Evolutionary conservation across 345 rosid genomes (phyloP), one percentile per base, ranked within the genome.

Genomic region (Gossypium rotundifolium): DNA sequence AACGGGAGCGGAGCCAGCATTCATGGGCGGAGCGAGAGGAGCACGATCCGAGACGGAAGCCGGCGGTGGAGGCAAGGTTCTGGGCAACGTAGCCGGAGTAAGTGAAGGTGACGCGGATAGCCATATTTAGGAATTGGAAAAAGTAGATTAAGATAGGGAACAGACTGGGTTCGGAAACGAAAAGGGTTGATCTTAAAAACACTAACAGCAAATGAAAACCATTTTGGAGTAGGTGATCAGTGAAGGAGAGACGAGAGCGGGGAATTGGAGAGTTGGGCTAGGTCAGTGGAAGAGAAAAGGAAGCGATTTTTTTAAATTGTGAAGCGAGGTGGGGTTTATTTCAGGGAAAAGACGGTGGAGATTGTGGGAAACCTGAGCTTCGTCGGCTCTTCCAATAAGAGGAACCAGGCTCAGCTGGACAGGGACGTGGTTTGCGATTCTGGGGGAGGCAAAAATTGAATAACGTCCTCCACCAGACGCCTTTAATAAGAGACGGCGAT

Each of bases 31-130:
- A 70, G 2, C 89, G 85, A 59, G 85, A 83, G 65, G 80, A 78
- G 79, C 85, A 81, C 74, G 70, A 76, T 25, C 89, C 83, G 27
- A 79, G 79, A 27, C 94, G 91, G 44, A 77, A 44, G 25, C 83
- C 77, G 81, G 93, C 86, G 70, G 87, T 74, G 54, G 87, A 54
- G 72, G 33, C 90, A 20, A 91, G 57, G 81, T 78, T 87, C 25
- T 88, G 84, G 73, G 90, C 94, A 40, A 81, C 84, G 78, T 83
- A 89, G 81, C 87, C 85, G 70, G 98, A 90, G 85, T 74, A 89
- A 38, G 83, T 80, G 78, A 90, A 38, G 73, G 94, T 89, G 44
- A 84, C 91, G 23, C 94, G 88, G 48, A 93, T 77, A 76, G 98
- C 97, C 98, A 93, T 93, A 17, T 3, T 57, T 22, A 74, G 73